Conservation (phyloP, 2,329 filamentous ascomycete genomes). For the Bipolaris oryzae region DNA sequence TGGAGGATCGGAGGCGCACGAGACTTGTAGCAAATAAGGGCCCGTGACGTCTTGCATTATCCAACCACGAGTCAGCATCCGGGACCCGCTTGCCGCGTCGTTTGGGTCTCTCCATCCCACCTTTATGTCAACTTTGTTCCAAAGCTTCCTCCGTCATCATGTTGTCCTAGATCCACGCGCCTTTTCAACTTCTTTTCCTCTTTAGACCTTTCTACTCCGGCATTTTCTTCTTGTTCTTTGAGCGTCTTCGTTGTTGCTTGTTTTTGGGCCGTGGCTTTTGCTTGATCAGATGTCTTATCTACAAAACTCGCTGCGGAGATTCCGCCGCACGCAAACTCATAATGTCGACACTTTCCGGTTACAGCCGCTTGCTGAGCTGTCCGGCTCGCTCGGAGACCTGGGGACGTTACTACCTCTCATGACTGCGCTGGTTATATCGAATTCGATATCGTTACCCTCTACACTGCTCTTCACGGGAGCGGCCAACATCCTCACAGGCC, state of each 20-base stretch:
- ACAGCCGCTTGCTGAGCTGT: constrained; percentile 75
- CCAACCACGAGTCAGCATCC: constrained; percentile 1
- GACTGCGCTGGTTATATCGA: constrained; percentile 79
- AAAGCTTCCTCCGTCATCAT: not conserved
- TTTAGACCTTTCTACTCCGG: not conserved
- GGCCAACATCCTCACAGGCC: constrained; percentile 83
- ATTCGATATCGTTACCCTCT: constrained; percentile 78
- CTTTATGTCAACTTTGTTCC: not conserved
- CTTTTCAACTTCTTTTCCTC: not conserved
- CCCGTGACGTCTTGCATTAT: constrained; percentile 14
- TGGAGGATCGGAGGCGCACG: constrained; percentile 5
- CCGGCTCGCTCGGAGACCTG: constrained; percentile 85
- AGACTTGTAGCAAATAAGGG: constrained; percentile 2
- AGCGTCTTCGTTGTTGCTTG: not conserved
- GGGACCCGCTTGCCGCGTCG: not conserved
- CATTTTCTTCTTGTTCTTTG: not conserved
- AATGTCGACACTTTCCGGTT: constrained; percentile 63
- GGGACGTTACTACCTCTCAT: constrained; percentile 89
- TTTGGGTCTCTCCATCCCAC: constrained; percentile 1
- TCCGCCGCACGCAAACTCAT: constrained; percentile 46
- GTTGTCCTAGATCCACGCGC: not conserved
- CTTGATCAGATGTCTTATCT: constrained; percentile 20
- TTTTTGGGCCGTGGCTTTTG: not conserved
- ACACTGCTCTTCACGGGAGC: constrained; percentile 88
- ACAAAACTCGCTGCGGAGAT: constrained; percentile 34